Conservation (phyloP, 352 stramenopile species). For the Pythium angustatum region DNA sequence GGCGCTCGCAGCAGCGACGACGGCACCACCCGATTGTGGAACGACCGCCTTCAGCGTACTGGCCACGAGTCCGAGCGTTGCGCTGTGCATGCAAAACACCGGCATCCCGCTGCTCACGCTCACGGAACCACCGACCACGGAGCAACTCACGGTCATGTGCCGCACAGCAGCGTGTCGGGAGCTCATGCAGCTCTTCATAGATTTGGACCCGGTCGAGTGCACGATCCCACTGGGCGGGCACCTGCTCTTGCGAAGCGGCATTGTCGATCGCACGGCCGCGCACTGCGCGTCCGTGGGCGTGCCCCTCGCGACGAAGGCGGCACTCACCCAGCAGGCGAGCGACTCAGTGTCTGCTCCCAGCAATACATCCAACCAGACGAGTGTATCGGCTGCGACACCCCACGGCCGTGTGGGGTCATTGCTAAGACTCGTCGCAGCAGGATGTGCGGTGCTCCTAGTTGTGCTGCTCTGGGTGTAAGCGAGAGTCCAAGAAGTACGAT, state of each 20-base stretch:
- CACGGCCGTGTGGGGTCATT: no score
- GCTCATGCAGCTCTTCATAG: neutral
- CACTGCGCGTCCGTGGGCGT: neutral
- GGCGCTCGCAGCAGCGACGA: neutral
- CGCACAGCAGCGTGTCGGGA: neutral
- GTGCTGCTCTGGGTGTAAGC: no score
- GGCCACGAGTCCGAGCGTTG: neutral
- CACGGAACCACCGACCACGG: neutral
- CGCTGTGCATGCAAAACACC: neutral
- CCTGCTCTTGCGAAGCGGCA: neutral
- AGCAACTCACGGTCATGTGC: neutral
- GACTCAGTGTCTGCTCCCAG: no score
- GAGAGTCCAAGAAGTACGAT: no score
- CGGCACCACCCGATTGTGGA: neutral
- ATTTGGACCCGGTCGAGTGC: conserved; percentile 3
- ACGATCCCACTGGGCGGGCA: neutral
- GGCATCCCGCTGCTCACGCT: neutral
- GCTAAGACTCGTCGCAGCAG: no score
- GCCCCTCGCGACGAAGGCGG: neutral
- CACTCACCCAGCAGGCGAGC: neutral
- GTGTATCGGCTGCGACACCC: neutral
- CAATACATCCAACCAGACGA: neutral
- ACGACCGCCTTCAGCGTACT: neutral
- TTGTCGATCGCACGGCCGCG: neutral
- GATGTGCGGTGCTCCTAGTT: no score